Base-by-base conservation (phyloP, 805 yeast species). In the Kluyveromyces nonfermentans region DNA sequence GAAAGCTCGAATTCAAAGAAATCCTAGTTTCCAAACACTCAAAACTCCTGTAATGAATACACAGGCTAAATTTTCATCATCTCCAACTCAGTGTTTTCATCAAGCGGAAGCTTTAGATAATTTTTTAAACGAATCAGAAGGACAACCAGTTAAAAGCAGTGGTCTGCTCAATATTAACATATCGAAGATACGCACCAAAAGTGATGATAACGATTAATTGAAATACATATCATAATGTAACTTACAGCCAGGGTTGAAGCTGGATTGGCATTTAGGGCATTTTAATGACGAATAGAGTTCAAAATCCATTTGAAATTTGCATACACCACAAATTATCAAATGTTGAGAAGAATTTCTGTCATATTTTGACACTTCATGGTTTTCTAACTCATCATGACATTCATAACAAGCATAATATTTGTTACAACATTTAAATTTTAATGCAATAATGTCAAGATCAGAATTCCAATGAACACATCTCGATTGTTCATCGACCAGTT, bases 391-490 rank as follows among this genome's bases (percentile, higher is more conserved):
- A 1, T 44, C 30, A 36, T 63, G 68, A 36, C 68, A 63, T 20
- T 56, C 38, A 33, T 49, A 50, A 36, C 68, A 63, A 12, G 65
- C 53, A 34, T 55, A 63, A 34, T 48, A 63, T 2, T 28, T 25
- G 3, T 47, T 42, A 40, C 68, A 63, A 33, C 66, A 62, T 43
- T 54, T 58, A 37, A 62, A 60, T 43, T 56, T 58, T 17, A 63
- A 39, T 17, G 65, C 61, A 1, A 63, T 49, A 2, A 63, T 50
- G 44, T 63, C 68, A 18, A 55, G 35, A 5, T 46, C 46, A 1
- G 60, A 50, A 25, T 62, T 49, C 66, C 66, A 63, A 46, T 63
- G 68, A 12, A 45, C 46, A 42, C 68, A 63, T 10, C 68, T 43
- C 2, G 61, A 51, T 38, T 55, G 42, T 1, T 47, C 41, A 41